Evolutionary conservation across 371 early-diverging fungal genomes (phyloP).

Genomic region (Mucor saturninus): DNA sequence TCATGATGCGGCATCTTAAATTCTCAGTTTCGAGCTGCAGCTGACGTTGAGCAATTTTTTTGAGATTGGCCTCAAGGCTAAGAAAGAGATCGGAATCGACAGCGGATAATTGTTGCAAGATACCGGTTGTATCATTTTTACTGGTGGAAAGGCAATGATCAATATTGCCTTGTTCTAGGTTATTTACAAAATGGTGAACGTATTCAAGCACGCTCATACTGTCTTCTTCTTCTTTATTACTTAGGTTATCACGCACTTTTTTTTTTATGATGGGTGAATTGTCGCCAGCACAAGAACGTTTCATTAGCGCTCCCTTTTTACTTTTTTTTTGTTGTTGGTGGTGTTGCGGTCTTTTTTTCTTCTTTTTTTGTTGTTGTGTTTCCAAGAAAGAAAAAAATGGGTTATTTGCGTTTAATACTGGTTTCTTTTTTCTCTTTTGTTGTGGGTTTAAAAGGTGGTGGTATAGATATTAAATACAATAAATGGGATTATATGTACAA

Average conservation of each 20-base stretch:
- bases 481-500: background rate
- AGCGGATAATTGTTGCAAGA: constrained; percentile 2
- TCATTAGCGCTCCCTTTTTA: constrained; percentile 19
- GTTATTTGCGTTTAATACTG: background rate
- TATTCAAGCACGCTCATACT: constrained; percentile 33
- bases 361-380: background rate
- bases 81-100: constrained; percentile 25
- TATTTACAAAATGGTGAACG: constrained; percentile 38
- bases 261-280: constrained; percentile 27
- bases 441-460: background rate
- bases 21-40: constrained; percentile 46
- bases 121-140: constrained; percentile 11
- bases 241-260: constrained; percentile 27
- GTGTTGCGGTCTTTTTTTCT: constrained; percentile 3
- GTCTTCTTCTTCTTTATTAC: background rate
- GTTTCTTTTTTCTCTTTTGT: background rate
- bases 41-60: constrained; percentile 46
- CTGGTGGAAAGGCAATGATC: constrained; percentile 43
- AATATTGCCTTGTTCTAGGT: constrained; percentile 47
- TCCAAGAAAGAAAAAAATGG: background rate
- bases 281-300: constrained; percentile 29
- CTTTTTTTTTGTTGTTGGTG: background rate
- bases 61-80: constrained; percentile 35
- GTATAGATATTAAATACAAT: constrained; percentile 1
- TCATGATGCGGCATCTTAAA: constrained; percentile 46